These are phyloP conservation scores for Serpula lacrymans DNA, from an alignment of 768 basidiomycete genomes.

Conservation along the genomic window DNA sequence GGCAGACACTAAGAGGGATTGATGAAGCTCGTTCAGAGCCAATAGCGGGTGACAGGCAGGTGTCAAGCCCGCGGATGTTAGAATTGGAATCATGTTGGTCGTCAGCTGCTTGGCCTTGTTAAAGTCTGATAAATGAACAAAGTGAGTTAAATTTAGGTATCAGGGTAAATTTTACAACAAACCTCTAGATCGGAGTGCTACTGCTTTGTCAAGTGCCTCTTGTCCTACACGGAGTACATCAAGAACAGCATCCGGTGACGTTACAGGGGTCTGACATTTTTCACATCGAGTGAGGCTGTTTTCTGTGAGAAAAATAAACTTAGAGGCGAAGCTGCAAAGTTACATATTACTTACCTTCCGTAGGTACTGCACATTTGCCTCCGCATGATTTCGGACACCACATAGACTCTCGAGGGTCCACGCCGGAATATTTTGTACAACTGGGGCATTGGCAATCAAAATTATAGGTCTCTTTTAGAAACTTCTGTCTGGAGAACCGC, in stretches of 20 bases:
- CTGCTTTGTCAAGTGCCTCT: slow-evolving; percentile 75
- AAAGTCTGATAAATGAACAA: slow-evolving; percentile 42
- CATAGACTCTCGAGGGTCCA: slow-evolving; percentile 69
- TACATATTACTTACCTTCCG: slow-evolving; percentile 47
- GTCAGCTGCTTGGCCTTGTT: slow-evolving; percentile 56
- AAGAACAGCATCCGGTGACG: slow-evolving; percentile 48
- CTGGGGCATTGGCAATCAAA: slow-evolving; percentile 71
- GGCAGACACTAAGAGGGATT: slow-evolving; percentile 58
- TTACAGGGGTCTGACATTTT: slow-evolving; percentile 50
- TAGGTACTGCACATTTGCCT: slow-evolving; percentile 56
- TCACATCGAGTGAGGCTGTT: slow-evolving; percentile 45
- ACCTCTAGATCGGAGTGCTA: slow-evolving; percentile 59
- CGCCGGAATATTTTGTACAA: slow-evolving; percentile 35
- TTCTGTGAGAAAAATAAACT: slow-evolving; percentile 33
- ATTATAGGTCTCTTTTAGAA: slow-evolving; percentile 69
- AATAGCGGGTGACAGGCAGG: slow-evolving; percentile 77
- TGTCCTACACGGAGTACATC: slow-evolving; percentile 68
- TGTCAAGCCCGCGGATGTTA: slow-evolving; percentile 55
- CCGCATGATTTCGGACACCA: slow-evolving; percentile 70
- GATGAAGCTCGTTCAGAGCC: slow-evolving; percentile 67
- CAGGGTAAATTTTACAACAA: slow-evolving; percentile 7
- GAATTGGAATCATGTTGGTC: slow-evolving; percentile 60
- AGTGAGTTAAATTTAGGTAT: not conserved
- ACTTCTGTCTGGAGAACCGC: slow-evolving; percentile 44
- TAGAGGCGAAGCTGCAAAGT: not conserved